These are phyloP conservation scores for Clathrus columnatus DNA, from an alignment of 768 basidiomycete genomes.

Conservation along the genomic window DNA sequence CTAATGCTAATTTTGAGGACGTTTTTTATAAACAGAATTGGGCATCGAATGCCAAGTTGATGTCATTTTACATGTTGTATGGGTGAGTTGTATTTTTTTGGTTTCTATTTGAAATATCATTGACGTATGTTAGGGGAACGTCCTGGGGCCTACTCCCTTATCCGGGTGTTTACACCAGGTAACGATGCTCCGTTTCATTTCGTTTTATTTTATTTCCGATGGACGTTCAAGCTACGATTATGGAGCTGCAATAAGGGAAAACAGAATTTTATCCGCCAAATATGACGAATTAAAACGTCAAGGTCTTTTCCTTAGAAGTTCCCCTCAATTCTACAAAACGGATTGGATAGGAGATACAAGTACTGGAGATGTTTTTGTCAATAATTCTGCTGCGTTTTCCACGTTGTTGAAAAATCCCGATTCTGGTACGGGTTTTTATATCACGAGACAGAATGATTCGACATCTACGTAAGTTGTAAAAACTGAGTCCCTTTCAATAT, in stretches of 20 bases:
- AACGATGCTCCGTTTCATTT: not conserved
- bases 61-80: slow-evolving; percentile 19
- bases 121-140: slow-evolving; percentile 16
- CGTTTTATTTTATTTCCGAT: not conserved
- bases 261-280: slow-evolving; percentile 20
- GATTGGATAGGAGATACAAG: slow-evolving; percentile 12
- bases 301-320: slow-evolving; percentile 20
- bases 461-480: slow-evolving; percentile 21
- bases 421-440: slow-evolving; percentile 20
- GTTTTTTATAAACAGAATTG: slow-evolving; percentile 19
- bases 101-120: not conserved
- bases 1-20: slow-evolving; percentile 19
- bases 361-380: slow-evolving; percentile 12
- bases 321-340: slow-evolving; percentile 19
- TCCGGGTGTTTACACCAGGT: slow-evolving; percentile 19
- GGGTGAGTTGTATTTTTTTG: not conserved
- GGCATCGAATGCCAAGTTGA: slow-evolving; percentile 15
- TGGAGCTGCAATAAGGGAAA: slow-evolving; percentile 21
- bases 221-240: slow-evolving; percentile 18
- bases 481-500: not conserved
- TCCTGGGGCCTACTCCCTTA: slow-evolving; percentile 21
- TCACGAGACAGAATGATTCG: slow-evolving; percentile 35
- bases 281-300: slow-evolving; percentile 25
- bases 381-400: slow-evolving; percentile 15
- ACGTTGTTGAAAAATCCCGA: slow-evolving; percentile 18